Conservation (phyloP, 2,329 filamentous ascomycete species). For the Coniochaeta hoffmannii region DNA sequence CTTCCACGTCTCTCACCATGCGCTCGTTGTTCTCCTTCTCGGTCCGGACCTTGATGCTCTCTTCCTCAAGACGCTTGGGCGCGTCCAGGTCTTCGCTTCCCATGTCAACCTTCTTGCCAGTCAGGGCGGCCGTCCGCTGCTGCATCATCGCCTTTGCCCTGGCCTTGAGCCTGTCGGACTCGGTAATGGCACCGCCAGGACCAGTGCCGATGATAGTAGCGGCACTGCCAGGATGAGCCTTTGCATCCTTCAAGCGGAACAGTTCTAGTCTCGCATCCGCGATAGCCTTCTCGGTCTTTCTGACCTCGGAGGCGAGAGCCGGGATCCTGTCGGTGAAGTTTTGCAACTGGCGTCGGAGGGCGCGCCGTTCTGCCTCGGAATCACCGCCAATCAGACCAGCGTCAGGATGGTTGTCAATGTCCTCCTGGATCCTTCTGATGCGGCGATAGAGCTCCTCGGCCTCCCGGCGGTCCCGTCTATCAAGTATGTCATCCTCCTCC, state of each 20-base stretch:
- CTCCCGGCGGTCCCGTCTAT: constrained; percentile 83
- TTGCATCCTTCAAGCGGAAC: constrained; percentile 89
- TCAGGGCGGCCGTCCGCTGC: constrained; percentile 85
- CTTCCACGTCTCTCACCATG: constrained; percentile 95
- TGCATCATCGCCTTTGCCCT: constrained; percentile 98
- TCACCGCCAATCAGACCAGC: constrained; percentile 62
- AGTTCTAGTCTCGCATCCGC: constrained; percentile 86
- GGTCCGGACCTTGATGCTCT: constrained; percentile 69
- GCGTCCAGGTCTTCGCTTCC: constrained; percentile 68
- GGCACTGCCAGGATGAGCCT: constrained; percentile 77
- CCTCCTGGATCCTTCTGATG: constrained; percentile 84
- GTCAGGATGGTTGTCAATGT: constrained; percentile 88
- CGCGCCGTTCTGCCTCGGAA: constrained; percentile 79
- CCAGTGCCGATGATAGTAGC: constrained; percentile 84
- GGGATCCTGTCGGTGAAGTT: constrained; percentile 83
- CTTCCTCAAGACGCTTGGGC: constrained; percentile 80
- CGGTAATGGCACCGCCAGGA: constrained; percentile 82
- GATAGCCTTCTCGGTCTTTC: constrained; percentile 85
- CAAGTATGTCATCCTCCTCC: constrained; percentile 87
- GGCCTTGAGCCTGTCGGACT: constrained; percentile 90
- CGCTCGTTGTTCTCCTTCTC: constrained; percentile 92
- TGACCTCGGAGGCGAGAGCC: constrained; percentile 84
- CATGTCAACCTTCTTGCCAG: constrained; percentile 69
- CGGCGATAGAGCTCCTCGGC: constrained; percentile 91
- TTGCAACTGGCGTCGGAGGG: constrained; percentile 84